These are phyloP conservation scores for Exobasidium cylindrosporum DNA, from an alignment of 1,284 basidiomycete species.

Conservation along the genomic window DNA sequence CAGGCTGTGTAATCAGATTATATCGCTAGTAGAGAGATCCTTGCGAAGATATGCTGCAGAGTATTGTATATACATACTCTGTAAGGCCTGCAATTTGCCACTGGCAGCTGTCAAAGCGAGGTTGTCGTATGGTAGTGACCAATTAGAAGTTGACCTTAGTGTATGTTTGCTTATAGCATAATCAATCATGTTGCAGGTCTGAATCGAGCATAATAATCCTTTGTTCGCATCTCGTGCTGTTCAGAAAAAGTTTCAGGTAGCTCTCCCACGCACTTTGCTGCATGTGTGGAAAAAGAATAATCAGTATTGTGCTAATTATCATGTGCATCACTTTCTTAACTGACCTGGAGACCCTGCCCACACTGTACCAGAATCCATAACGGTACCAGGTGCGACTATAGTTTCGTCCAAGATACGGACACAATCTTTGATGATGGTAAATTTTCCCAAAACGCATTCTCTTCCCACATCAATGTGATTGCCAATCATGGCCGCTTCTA, in stretches of 20 bases:
- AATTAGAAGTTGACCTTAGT: too few species aligned
- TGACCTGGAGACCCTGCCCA: slow-evolving; percentile 86
- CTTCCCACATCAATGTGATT: slow-evolving; percentile 91
- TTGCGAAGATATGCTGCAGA: too few species aligned
- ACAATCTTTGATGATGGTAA: slow-evolving; percentile 93
- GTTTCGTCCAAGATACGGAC: slow-evolving; percentile 82
- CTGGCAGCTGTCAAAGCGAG: too few species aligned
- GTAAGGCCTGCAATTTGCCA: too few species aligned
- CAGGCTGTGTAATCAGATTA: too few species aligned
- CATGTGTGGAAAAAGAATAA: not conserved
- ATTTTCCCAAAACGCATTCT: slow-evolving; percentile 88
- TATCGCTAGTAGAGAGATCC: too few species aligned
- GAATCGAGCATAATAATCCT: slow-evolving; percentile 72
- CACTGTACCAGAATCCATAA: slow-evolving; percentile 80
- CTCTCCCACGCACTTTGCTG: slow-evolving; percentile 75
- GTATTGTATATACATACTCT: too few species aligned
- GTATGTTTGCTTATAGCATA: too few species aligned
- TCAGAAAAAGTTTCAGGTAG: slow-evolving; percentile 87
- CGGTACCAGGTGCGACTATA: slow-evolving; percentile 84
- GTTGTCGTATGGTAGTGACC: too few species aligned
- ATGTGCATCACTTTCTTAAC: too few species aligned
- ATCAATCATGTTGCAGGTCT: slow-evolving; percentile 54
- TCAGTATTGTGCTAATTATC: too few species aligned
- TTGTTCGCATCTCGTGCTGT: slow-evolving; percentile 72
- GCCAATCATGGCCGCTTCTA: slow-evolving; percentile 92